phyloP scores from a whole-genome alignment of 2,329 filamentous ascomycete genomes.

The Beauveria australis region DNA sequence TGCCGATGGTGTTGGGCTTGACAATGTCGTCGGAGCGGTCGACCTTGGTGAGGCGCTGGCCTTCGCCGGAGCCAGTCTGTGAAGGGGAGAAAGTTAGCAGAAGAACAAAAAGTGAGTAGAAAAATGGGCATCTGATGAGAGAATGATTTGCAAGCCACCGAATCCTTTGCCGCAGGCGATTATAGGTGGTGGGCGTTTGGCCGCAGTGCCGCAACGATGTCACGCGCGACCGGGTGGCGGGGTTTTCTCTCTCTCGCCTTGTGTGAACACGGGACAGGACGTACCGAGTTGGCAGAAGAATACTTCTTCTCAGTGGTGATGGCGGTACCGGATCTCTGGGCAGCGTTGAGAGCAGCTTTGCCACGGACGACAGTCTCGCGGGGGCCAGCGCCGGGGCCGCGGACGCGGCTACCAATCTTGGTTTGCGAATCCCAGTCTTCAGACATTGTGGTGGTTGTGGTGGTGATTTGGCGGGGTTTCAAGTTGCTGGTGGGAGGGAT shows the following conservation, averaged over 20 bases:
- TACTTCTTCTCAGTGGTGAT: slow-evolving; percentile 89
- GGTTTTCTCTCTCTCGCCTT: not conserved
- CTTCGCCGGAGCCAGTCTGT: slow-evolving; percentile 46
- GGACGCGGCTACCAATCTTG: slow-evolving; percentile 86
- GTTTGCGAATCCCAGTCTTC: slow-evolving; percentile 78
- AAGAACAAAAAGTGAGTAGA: not conserved
- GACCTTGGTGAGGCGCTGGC: slow-evolving; percentile 95
- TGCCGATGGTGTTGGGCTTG: slow-evolving; percentile 87
- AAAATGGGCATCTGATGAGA: not conserved
- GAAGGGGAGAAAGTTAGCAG: not conserved
- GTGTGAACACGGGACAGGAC: slow-evolving; percentile 24
- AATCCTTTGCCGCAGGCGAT: not conserved
- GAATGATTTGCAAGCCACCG: not conserved
- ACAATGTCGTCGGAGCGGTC: slow-evolving; percentile 96
- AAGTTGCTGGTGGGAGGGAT: not conserved
- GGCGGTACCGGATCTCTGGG: slow-evolving; percentile 68
- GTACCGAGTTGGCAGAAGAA: slow-evolving; percentile 68
- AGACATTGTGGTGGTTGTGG: slow-evolving; percentile 41
- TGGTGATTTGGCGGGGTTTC: slow-evolving; percentile 12
- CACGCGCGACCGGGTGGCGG: not conserved
- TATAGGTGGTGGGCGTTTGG: not conserved
- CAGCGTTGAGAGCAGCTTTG: slow-evolving; percentile 77
- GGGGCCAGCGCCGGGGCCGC: slow-evolving; percentile 54
- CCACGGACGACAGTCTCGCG: slow-evolving; percentile 88
- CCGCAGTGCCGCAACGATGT: not conserved